phyloP scores from a whole-genome alignment of 768 basidiomycete species.

The Russula abietina region DNA sequence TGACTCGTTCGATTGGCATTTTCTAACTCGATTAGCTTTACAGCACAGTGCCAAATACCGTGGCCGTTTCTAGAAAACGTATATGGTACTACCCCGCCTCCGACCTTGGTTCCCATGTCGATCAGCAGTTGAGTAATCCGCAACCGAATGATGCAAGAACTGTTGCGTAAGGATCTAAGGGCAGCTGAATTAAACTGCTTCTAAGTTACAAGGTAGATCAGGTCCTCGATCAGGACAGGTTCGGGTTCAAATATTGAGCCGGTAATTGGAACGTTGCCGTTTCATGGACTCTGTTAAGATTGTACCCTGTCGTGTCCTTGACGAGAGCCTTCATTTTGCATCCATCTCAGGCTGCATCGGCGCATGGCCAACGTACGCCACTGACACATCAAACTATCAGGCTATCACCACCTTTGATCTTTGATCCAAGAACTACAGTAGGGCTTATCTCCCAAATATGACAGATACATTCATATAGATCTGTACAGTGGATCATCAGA shows the following conservation, averaged over 20 bases:
- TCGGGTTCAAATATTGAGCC: not conserved
- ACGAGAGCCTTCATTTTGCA: not conserved
- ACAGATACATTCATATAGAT: not conserved
- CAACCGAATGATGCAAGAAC: not conserved
- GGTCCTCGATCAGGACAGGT: too few species aligned
- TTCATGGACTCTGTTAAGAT: not conserved
- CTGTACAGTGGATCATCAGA: not conserved
- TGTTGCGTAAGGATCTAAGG: too few species aligned
- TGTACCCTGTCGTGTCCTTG: too few species aligned
- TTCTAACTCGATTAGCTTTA: not conserved
- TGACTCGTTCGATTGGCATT: not conserved
- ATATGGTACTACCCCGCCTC: not conserved
- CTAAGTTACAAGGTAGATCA: not conserved
- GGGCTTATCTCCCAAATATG: not conserved
- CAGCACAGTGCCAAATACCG: not conserved
- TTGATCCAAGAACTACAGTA: not conserved
- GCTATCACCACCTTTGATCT: not conserved
- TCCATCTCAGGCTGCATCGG: too few species aligned
- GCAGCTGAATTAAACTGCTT: not conserved
- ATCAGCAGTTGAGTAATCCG: not conserved
- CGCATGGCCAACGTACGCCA: not conserved
- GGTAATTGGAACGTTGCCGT: too few species aligned
- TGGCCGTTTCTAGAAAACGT: not conserved
- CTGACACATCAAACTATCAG: not conserved
- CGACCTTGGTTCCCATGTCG: constrained; percentile 5